Conservation (phyloP, 106 monocot species). For the Hemerocallis citrina region DNA sequence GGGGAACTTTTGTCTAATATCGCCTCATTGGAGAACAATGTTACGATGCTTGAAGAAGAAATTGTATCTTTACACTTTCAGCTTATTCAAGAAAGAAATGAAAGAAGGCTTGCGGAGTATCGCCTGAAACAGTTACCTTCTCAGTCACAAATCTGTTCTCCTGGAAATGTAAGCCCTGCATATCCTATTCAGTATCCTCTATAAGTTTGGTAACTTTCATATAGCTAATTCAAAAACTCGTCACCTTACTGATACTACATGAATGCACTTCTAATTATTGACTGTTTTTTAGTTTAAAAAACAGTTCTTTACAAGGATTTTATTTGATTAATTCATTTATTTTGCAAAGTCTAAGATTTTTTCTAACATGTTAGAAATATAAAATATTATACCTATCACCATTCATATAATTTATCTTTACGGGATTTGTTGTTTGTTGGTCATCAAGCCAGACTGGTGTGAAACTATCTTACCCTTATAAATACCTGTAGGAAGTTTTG, state of each 20-base stretch:
- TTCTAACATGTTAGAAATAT: too few relatives aligned
- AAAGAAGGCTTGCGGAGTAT: constrained; percentile 64
- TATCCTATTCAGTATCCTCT: not conserved
- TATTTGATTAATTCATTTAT: not conserved
- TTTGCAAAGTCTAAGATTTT: too few relatives aligned
- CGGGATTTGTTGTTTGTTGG: not conserved
- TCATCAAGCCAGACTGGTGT: not conserved
- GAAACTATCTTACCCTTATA: not conserved
- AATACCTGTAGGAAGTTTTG: not conserved
- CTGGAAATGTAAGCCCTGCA: constrained; percentile 5
- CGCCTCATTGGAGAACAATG: constrained; percentile 38
- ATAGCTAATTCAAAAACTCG: too few relatives aligned
- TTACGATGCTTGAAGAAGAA: constrained; percentile 72
- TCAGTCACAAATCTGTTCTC: constrained; percentile 11
- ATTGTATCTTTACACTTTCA: constrained; percentile 62
- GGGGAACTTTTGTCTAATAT: constrained; percentile 66
- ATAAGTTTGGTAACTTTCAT: not conserved
- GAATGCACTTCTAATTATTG: not conserved
- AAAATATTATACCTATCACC: too few relatives aligned
- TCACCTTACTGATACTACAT: not conserved
- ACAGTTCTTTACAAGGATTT: not conserved
- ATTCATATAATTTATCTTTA: not conserved
- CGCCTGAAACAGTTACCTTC: constrained; percentile 51
- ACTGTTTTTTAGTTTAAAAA: not conserved
- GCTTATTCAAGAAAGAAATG: constrained; percentile 92